Conservation (phyloP, 1,139 yeast genomes). For the Zhuliangozyma blackwelliae region DNA sequence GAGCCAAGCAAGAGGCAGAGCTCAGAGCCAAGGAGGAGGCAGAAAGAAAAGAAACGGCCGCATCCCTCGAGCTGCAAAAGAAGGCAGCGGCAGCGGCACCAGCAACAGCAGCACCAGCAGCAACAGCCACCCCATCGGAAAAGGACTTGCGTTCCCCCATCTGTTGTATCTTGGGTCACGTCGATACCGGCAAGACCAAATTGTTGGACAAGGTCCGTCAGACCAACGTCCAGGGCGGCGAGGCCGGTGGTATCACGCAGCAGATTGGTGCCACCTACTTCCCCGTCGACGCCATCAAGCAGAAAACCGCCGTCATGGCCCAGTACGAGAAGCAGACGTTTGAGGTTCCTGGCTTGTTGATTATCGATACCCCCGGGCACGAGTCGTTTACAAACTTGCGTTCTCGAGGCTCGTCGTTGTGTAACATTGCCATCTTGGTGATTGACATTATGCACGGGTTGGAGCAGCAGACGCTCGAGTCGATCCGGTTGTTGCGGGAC, state of each 20-base stretch:
- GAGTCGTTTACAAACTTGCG: constrained; percentile 97
- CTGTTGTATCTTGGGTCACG: constrained; percentile 98
- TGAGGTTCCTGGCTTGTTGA: constrained; percentile 94
- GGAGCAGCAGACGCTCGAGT: constrained; percentile 95
- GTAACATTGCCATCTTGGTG: constrained; percentile 98
- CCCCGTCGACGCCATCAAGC: constrained; percentile 91
- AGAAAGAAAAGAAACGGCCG: constrained; percentile 1
- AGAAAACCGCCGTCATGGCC: constrained; percentile 89
- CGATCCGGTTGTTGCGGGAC: constrained; percentile 85
- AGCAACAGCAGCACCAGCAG: constrained; percentile 3
- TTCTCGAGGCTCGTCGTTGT: constrained; percentile 96
- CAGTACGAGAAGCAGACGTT: constrained; percentile 77
- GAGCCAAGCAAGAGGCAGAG: constrained; percentile 12
- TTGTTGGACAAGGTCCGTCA: constrained; percentile 95
- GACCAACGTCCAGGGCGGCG: constrained; percentile 99
- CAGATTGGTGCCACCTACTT: constrained; percentile 99
- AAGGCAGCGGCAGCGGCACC: constrained; percentile 4
- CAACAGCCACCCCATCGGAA: constrained; percentile 19
- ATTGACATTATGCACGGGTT: constrained; percentile 99
- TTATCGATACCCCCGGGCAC: constrained; percentile 99
- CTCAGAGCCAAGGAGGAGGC: constrained; percentile 1
- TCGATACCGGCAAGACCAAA: constrained; percentile 98
- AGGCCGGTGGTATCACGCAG: constrained; percentile 99
- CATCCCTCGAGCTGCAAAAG: background rate
- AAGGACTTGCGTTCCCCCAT: constrained; percentile 91